Evolutionary conservation across 2,329 filamentous ascomycete species (phyloP).

Genomic region (Parastagonospora nodorum): DNA sequence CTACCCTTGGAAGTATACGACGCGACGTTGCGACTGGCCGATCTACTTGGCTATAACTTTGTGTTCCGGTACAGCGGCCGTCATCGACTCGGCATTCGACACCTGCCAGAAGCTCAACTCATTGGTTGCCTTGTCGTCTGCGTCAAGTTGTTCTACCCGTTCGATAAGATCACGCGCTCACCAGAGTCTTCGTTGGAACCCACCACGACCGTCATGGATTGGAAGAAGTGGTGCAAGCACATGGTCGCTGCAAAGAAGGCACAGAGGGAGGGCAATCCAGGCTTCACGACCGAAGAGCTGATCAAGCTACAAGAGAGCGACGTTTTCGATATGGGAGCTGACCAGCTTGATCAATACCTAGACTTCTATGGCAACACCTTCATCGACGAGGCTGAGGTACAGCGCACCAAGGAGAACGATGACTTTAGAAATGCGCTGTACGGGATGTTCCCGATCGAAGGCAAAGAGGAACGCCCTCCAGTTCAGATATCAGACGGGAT

Average conservation of each 20-base stretch:
- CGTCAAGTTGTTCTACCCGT: conserved; percentile 79
- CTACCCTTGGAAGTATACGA: conserved; percentile 74
- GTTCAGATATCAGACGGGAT: conserved; percentile 26
- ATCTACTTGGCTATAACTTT: conserved; percentile 60
- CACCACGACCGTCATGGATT: conserved; percentile 68
- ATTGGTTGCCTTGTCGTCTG: conserved; percentile 73
- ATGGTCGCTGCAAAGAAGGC: conserved; percentile 9
- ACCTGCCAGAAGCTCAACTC: conserved; percentile 72
- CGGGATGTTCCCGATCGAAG: conserved; percentile 48
- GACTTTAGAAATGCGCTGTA: conserved; percentile 50
- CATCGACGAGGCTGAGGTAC: conserved; percentile 53
- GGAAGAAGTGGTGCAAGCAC: conserved; percentile 66
- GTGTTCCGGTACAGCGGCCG: conserved; percentile 55
- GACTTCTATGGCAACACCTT: conserved; percentile 75
- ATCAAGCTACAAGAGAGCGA: conserved; percentile 65
- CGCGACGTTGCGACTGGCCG: conserved; percentile 62
- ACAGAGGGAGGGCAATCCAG: conserved; percentile 5
- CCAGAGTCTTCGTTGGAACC: conserved; percentile 60
- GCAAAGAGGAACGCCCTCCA: background rate
- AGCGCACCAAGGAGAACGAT: conserved; percentile 40
- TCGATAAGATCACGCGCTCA: conserved; percentile 63
- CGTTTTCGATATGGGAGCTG: conserved; percentile 64
- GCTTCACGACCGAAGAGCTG: conserved; percentile 49
- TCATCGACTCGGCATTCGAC: conserved; percentile 33
- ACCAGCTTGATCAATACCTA: conserved; percentile 74